Percentiles rank a stretch among this genome's conserved stretches.
phyloP scores from a whole-genome alignment of 1,284 basidiomycete genomes.

The Fomitopsis betulina region DNA sequence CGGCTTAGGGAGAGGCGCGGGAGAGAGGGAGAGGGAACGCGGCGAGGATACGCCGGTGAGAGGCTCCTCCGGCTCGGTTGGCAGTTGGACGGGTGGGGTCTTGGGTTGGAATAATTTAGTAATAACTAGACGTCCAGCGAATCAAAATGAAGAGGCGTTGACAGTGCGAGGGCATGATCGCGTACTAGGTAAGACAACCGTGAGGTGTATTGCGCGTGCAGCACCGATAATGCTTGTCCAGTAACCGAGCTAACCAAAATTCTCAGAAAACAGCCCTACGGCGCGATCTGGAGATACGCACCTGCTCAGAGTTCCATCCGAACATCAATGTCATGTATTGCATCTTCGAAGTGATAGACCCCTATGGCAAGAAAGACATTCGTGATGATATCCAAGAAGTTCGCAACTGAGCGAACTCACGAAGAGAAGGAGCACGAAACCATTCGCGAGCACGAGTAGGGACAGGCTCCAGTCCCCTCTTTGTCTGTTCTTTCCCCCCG shows the following conservation, averaged over 20 bases:
- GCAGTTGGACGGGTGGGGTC: conserved; percentile 31
- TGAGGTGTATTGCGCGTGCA: conserved; percentile 56
- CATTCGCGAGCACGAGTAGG: conserved; percentile 40
- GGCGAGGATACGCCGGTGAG: conserved; percentile 17
- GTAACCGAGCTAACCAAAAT: conserved; percentile 61
- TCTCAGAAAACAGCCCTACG: background rate
- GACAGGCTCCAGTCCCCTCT: conserved; percentile 66
- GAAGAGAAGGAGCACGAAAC: conserved; percentile 44
- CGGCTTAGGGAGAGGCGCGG: conserved; percentile 4
- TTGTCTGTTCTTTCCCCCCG: conserved; percentile 29
- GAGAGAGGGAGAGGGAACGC: conserved; percentile 6
- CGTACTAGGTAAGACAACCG: conserved; percentile 65
- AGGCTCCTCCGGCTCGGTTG: conserved; percentile 27
- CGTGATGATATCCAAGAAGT: background rate
- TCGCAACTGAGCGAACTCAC: background rate
- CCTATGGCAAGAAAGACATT: background rate
- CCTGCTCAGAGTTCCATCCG: conserved; percentile 71
- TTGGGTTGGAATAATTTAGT: conserved; percentile 37
- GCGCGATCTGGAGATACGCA: conserved; percentile 20
- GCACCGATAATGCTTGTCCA: conserved; percentile 64
- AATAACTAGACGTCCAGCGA: conserved; percentile 34
- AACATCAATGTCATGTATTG: conserved; percentile 69
- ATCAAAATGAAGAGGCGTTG: background rate
- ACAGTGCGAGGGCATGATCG: background rate
- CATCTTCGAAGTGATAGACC: conserved; percentile 46